Conservation (phyloP, 1,139 yeast genomes). For the Taphrina populina region DNA sequence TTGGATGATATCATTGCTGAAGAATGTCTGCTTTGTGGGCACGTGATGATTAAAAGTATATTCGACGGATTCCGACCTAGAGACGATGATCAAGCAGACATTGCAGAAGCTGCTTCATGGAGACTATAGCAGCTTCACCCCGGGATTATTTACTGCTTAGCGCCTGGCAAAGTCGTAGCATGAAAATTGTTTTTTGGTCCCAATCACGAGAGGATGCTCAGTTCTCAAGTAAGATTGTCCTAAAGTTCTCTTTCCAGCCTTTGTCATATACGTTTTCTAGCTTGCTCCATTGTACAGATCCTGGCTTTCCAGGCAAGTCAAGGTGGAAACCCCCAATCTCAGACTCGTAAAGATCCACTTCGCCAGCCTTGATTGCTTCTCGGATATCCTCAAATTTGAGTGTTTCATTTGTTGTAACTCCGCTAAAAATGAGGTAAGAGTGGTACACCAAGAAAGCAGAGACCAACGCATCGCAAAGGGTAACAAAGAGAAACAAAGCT, state of each 20-base stretch:
- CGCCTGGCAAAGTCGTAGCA: background rate
- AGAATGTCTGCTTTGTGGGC: conserved; percentile 81
- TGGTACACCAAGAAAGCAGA: conserved; percentile 62
- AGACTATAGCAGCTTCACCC: background rate
- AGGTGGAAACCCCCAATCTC: background rate
- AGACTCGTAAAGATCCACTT: conserved; percentile 42
- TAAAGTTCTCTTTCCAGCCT: conserved; percentile 8
- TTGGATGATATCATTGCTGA: conserved; percentile 62
- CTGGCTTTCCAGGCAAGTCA: background rate
- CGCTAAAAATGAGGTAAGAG: conserved; percentile 62
- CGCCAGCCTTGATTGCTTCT: conserved; percentile 55
- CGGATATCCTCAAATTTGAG: conserved; percentile 79
- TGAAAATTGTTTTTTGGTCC: background rate
- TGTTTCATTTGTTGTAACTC: conserved; percentile 88
- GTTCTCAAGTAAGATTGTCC: background rate
- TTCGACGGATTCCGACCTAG: conserved; percentile 53
- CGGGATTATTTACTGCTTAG: background rate
- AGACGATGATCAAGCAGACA: conserved; percentile 12
- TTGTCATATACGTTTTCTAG: conserved; percentile 17
- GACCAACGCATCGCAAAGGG: conserved; percentile 46
- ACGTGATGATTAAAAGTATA: conserved; percentile 64
- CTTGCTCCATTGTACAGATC: background rate
- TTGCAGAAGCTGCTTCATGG: conserved; percentile 16
- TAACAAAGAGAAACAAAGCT: conserved; percentile 10
- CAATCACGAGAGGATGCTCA: background rate